These are phyloP conservation scores for Lipomyces sp. DNA, from an alignment of 805 yeast species.

Conservation along the genomic window DNA sequence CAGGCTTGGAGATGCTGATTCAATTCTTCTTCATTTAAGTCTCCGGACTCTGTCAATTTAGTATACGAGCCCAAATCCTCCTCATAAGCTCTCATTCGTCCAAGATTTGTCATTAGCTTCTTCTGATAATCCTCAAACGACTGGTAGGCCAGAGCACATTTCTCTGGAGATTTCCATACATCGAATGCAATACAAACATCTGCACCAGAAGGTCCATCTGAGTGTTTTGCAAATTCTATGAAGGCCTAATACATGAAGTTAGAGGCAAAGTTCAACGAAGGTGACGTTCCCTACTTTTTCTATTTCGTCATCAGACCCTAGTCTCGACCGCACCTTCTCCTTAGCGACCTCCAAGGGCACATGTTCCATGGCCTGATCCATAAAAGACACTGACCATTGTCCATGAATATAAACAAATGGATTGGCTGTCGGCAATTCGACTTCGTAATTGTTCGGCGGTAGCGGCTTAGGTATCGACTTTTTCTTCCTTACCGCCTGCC, in stretches of 20 bases:
- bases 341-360: conserved; percentile 24
- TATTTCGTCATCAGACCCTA: conserved; percentile 4
- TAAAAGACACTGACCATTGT: conserved; percentile 21
- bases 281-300: conserved; percentile 1
- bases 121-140: conserved; percentile 7
- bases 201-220: conserved; percentile 9
- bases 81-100: conserved; percentile 15
- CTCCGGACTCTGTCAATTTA: conserved; percentile 7
- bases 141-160: conserved; percentile 11
- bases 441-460: conserved; percentile 9
- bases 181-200: conserved; percentile 15
- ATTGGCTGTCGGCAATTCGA: conserved; percentile 15
- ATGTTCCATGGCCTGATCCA: conserved; percentile 15
- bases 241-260: conserved; percentile 9
- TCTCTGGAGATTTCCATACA: conserved; percentile 1
- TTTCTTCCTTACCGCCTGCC: conserved; percentile 20
- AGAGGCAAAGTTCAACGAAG: not conserved
- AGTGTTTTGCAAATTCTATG: conserved; percentile 1
- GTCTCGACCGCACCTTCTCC: conserved; percentile 6
- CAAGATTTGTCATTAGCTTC: conserved; percentile 14
- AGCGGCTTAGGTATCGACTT: conserved; percentile 21
- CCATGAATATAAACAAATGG: conserved; percentile 24
- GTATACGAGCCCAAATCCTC: conserved; percentile 16
- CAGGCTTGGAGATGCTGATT: conserved; percentile 18
- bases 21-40: conserved; percentile 14